A percentile compares a stretch with the other conserved stretches of the same genome.
Conservation (phyloP, 257 asterid species). For the Ehretia macrophylla region DNA sequence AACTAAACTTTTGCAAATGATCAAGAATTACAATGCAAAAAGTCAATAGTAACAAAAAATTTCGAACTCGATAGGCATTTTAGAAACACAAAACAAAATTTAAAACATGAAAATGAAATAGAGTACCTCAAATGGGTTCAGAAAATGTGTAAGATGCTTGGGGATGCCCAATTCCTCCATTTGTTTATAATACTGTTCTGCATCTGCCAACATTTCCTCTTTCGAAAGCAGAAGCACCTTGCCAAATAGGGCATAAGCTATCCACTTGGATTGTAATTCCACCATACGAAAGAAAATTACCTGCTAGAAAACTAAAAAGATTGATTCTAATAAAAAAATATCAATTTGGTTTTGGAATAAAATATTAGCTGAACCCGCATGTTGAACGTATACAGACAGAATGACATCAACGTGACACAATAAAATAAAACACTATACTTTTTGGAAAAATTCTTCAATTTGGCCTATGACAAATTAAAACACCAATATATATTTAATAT, state of each 20-base stretch:
- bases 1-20: conserved; percentile 33
- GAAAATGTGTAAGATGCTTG: conserved; percentile 7
- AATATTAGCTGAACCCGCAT: too few species aligned
- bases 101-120: background rate
- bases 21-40: background rate
- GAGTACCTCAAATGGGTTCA: conserved; percentile 1
- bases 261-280: conserved; percentile 66
- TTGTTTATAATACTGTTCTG: conserved; percentile 29
- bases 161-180: conserved; percentile 38
- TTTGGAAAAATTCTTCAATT: too few species aligned
- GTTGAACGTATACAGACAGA: too few species aligned
- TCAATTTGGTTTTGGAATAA: too few species aligned
- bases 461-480: too few species aligned
- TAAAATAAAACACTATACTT: too few species aligned
- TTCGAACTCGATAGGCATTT: background rate
- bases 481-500: too few species aligned
- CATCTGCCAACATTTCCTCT: conserved; percentile 45
- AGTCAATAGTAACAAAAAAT: background rate
- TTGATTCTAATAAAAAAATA: too few species aligned
- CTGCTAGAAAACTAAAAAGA: conserved; percentile 5
- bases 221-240: conserved; percentile 34
- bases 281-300: conserved; percentile 18
- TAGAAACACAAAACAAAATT: background rate
- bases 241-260: conserved; percentile 46
- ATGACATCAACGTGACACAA: too few species aligned